Evolutionary conservation across 2,329 filamentous ascomycete species (phyloP).

Genomic region (Talaromyces sp.): DNA sequence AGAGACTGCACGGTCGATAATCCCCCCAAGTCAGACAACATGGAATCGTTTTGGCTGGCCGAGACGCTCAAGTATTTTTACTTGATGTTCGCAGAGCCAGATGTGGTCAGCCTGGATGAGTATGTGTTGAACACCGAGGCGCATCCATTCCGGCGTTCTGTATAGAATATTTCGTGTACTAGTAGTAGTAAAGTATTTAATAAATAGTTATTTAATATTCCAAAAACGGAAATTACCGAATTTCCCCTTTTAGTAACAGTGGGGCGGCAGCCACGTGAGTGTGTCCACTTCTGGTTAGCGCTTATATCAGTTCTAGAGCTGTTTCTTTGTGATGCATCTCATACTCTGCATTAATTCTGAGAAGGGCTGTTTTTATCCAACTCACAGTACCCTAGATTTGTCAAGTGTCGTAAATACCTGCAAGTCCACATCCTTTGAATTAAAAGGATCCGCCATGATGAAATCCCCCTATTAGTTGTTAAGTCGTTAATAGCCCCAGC

Average conservation of each 20-base stretch:
- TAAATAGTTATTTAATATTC: background rate
- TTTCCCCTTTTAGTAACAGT: background rate
- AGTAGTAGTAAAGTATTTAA: no score
- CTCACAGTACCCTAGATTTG: no score
- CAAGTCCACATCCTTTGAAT: no score
- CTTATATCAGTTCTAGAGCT: background rate
- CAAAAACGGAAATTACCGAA: background rate
- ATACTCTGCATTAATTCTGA: no score
- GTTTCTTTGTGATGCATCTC: background rate
- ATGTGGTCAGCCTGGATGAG: slow-evolving; percentile 62
- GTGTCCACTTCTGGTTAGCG: background rate
- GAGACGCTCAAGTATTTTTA: slow-evolving; percentile 95
- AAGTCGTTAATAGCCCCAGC: no score
- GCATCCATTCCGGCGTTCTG: slow-evolving; percentile 45
- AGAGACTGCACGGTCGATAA: slow-evolving; percentile 18
- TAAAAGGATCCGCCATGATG: background rate
- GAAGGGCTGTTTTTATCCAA: no score
- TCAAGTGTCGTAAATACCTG: no score
- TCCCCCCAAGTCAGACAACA: slow-evolving; percentile 52
- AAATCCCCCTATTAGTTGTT: background rate
- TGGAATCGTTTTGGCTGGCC: slow-evolving; percentile 88
- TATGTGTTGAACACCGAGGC: slow-evolving; percentile 60
- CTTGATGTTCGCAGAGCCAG: slow-evolving; percentile 67
- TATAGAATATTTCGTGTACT: background rate
- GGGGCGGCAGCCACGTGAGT: background rate